A percentile compares a stretch with the other conserved stretches of the same genome.
These are phyloP conservation scores for Rhizopus sp. DNA, from an alignment of 371 early-diverging fungal species.

Conservation along the genomic window DNA sequence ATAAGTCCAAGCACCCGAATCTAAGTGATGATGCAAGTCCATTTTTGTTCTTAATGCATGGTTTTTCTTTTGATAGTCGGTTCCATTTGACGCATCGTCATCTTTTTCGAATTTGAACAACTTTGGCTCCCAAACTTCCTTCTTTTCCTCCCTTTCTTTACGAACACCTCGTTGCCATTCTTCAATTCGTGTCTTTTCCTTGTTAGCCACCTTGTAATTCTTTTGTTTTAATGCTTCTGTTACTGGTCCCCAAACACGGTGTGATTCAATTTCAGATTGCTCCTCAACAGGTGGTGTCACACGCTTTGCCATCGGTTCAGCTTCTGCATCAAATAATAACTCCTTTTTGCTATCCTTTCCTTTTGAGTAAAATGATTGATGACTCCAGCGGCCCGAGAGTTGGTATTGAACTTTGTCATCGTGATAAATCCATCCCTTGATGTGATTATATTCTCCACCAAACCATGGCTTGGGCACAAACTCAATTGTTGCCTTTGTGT, in stretches of 20 bases:
- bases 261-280: conserved; percentile 70
- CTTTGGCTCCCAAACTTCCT: conserved; percentile 43
- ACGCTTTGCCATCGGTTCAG: conserved; percentile 56
- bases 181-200: conserved; percentile 72
- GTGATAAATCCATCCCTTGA: conserved; percentile 40
- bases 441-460: conserved; percentile 53
- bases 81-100: conserved; percentile 10
- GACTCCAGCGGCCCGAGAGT: conserved; percentile 68
- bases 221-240: conserved; percentile 63
- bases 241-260: conserved; percentile 71
- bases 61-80: conserved; percentile 21
- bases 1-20: conserved; percentile 50
- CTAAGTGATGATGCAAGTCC: conserved; percentile 37
- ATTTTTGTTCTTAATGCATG: conserved; percentile 14
- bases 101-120: conserved; percentile 59
- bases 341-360: conserved; percentile 19
- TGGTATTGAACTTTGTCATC: conserved; percentile 31
- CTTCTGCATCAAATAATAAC: conserved; percentile 67
- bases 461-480: conserved; percentile 62
- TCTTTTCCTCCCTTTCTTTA: conserved; percentile 58
- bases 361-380: conserved; percentile 45
- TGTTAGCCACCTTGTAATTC: conserved; percentile 67
- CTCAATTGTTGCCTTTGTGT: conserved; percentile 61
- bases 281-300: conserved; percentile 58
- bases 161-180: conserved; percentile 71